These are phyloP conservation scores for Globisporangium solare DNA, from an alignment of 352 stramenopile genomes.

Conservation along the genomic window DNA sequence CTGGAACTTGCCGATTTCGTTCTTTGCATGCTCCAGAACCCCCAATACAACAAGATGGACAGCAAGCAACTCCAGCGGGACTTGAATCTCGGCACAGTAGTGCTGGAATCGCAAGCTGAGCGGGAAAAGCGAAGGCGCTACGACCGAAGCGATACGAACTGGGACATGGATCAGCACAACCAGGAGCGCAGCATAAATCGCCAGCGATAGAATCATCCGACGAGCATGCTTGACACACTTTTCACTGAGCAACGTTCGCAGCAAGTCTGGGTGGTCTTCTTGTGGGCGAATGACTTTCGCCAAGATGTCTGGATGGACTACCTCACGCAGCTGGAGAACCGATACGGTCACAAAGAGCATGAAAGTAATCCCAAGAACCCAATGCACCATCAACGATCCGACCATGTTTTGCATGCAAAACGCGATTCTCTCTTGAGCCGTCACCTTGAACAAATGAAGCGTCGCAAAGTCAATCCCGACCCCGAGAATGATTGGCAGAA, in stretches of 20 bases:
- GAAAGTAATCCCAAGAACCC: constrained; percentile 96
- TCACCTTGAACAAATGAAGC: constrained; percentile 85
- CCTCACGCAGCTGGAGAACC: constrained; percentile 92
- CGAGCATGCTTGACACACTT: constrained; percentile 90
- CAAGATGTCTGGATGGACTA: constrained; percentile 92
- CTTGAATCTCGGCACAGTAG: constrained; percentile 91
- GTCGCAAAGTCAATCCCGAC: constrained; percentile 93
- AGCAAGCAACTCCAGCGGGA: constrained; percentile 93
- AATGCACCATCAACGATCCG: constrained; percentile 93
- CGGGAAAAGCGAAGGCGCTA: constrained; percentile 62
- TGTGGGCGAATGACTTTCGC: constrained; percentile 89
- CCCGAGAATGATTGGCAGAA: constrained; percentile 93
- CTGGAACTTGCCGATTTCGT: constrained; percentile 78
- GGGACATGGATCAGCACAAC: constrained; percentile 86
- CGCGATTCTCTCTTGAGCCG: constrained; percentile 63
- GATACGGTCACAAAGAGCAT: constrained; percentile 98
- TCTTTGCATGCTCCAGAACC: constrained; percentile 91
- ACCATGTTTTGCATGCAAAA: constrained; percentile 88
- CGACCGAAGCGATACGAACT: constrained; percentile 47
- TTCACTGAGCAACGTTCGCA: constrained; percentile 94
- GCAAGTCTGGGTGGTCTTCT: constrained; percentile 95
- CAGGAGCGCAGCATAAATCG: constrained; percentile 89
- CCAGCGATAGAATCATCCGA: constrained; percentile 90
- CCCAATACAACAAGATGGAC: constrained; percentile 95
- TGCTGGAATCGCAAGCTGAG: constrained; percentile 89